phyloP scores from a whole-genome alignment of 768 basidiomycete species.

The Ramaria rubella region DNA sequence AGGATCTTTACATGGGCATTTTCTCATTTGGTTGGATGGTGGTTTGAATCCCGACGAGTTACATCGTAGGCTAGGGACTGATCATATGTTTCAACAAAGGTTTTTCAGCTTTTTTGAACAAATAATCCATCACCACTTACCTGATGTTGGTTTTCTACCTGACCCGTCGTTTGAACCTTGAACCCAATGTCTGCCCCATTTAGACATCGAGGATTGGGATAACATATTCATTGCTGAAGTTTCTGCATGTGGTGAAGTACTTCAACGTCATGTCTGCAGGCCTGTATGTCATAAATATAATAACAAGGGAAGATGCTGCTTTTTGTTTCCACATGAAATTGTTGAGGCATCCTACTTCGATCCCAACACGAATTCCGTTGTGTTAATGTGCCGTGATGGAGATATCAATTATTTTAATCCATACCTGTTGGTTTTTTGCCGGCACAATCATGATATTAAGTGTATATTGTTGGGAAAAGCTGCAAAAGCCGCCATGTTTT shows the following conservation, averaged over 20 bases:
- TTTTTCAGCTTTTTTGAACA: constrained; percentile 27
- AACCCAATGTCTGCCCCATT: background rate
- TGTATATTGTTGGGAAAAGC: constrained; percentile 29
- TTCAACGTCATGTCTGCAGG: constrained; percentile 19
- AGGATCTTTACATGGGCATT: constrained; percentile 18
- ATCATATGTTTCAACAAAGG: background rate
- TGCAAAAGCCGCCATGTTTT: constrained; percentile 28
- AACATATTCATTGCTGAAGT: constrained; percentile 14
- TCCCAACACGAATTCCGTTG: constrained; percentile 25
- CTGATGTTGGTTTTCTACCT: constrained; percentile 1
- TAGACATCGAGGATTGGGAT: constrained; percentile 10
- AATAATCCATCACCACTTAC: constrained; percentile 27
- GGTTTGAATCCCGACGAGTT: constrained; percentile 13
- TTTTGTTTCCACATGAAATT: constrained; percentile 31
- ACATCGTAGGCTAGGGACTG: background rate
- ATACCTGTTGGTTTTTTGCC: constrained; percentile 26
- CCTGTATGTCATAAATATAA: constrained; percentile 29
- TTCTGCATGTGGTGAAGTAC: constrained; percentile 17
- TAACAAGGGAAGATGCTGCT: constrained; percentile 21
- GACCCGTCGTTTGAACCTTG: background rate
- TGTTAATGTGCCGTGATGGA: constrained; percentile 27
- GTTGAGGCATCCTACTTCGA: constrained; percentile 25
- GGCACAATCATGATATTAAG: constrained; percentile 32
- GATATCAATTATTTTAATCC: constrained; percentile 33
- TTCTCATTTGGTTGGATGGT: constrained; percentile 18